phyloP scores from a whole-genome alignment of 192 early-diverging fungal genomes.

The Rhizophagus sp. region DNA sequence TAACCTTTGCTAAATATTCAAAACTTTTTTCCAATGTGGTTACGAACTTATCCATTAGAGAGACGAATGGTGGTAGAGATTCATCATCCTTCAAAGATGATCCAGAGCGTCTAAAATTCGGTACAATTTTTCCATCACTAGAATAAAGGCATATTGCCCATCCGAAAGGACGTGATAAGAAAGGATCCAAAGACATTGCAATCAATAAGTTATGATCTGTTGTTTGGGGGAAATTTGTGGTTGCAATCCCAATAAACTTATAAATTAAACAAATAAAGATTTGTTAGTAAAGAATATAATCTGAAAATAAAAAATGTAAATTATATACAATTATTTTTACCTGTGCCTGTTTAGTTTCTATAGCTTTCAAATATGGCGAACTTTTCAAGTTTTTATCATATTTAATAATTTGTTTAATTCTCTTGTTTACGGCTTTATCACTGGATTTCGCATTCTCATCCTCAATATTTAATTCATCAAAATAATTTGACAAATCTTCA shows the following conservation, averaged over 20 bases:
- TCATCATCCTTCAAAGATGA: slow-evolving; percentile 21
- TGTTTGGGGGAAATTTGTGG: neutral
- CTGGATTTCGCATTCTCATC: neutral
- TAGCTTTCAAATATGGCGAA: slow-evolving; percentile 17
- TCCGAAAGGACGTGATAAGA: slow-evolving; percentile 11
- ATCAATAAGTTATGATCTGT: slow-evolving; percentile 29
- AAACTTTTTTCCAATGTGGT: slow-evolving; percentile 19
- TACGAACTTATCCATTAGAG: slow-evolving; percentile 27
- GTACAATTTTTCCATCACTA: slow-evolving; percentile 10
- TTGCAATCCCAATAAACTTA: slow-evolving; percentile 16
- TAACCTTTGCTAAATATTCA: neutral
- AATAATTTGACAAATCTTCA: slow-evolving; percentile 14
- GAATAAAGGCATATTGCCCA: slow-evolving; percentile 21
- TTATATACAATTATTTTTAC: neutral
- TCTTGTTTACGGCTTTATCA: neutral
- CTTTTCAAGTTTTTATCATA: neutral
- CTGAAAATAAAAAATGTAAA: too few species aligned
- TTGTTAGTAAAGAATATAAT: neutral
- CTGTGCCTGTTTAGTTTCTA: slow-evolving; percentile 1
- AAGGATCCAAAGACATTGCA: slow-evolving; percentile 28
- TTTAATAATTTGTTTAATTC: slow-evolving; percentile 18
- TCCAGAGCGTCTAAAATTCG: neutral
- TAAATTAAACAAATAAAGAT: neutral
- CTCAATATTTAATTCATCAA: slow-evolving; percentile 6
- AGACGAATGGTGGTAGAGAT: neutral